Conservation (phyloP, 345 rosid species). For the Eutrema heterophyllum region DNA sequence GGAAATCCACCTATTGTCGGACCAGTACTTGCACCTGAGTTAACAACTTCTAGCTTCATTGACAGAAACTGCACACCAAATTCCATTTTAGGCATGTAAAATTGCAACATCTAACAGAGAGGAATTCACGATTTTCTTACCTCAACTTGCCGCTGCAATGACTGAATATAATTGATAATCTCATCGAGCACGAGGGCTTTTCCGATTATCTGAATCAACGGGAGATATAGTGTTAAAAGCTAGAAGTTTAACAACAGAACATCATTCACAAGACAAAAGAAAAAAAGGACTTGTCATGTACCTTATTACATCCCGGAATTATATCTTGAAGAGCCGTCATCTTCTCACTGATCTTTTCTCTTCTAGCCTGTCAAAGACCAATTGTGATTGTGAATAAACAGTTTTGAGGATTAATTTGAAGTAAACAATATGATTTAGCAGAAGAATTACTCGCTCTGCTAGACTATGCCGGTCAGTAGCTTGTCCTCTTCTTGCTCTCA, state of each 20-base stretch:
- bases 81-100: background rate
- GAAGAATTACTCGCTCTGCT: conserved; percentile 78
- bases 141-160: conserved; percentile 94
- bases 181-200: conserved; percentile 98
- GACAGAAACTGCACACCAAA: conserved; percentile 69
- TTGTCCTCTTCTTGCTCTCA: conserved; percentile 97
- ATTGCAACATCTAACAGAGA: background rate
- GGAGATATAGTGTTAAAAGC: background rate
- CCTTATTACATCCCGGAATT: conserved; percentile 96
- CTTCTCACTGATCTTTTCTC: conserved; percentile 94
- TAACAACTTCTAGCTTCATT: conserved; percentile 91
- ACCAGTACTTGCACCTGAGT: conserved; percentile 49
- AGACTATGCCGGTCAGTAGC: conserved; percentile 98
- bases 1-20: conserved; percentile 59
- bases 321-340: conserved; percentile 96
- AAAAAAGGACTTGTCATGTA: conserved; percentile 21
- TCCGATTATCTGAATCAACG: conserved; percentile 67
- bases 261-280: background rate
- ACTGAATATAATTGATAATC: conserved; percentile 93
- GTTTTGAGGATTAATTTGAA: background rate
- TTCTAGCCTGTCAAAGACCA: conserved; percentile 65
- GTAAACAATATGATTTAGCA: background rate
- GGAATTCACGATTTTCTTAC: conserved; percentile 31
- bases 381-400: background rate
- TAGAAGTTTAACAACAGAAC: background rate